A percentile compares a stretch with the other conserved stretches of the same genome.
These are phyloP conservation scores for Ramularia endophylla DNA, from an alignment of 2,329 filamentous ascomycete species.

Conservation along the genomic window DNA sequence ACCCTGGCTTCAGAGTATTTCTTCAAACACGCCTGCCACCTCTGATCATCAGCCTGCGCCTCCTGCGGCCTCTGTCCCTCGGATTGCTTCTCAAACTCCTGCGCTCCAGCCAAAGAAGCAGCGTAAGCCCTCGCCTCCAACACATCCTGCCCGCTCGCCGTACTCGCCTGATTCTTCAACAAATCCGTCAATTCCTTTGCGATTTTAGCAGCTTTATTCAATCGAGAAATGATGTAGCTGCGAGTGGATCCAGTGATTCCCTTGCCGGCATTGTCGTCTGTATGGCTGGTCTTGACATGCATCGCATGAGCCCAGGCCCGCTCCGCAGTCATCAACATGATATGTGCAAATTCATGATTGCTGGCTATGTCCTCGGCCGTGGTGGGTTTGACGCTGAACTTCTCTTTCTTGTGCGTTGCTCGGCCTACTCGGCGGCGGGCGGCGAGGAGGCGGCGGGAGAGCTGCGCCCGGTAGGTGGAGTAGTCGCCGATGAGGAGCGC, in stretches of 20 bases:
- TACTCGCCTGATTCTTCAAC: constrained; percentile 59
- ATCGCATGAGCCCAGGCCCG: constrained; percentile 94
- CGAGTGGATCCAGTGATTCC: constrained; percentile 73
- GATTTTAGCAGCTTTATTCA: constrained; percentile 69
- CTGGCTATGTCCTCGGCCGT: constrained; percentile 68
- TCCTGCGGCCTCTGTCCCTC: constrained; percentile 36
- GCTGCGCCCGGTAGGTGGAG: constrained; percentile 71
- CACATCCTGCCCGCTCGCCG: constrained; percentile 63
- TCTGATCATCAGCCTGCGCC: constrained; percentile 34
- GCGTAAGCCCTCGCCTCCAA: constrained; percentile 84
- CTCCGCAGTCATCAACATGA: constrained; percentile 82
- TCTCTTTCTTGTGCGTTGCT: constrained; percentile 77
- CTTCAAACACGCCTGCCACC: constrained; percentile 72
- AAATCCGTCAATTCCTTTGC: constrained; percentile 63
- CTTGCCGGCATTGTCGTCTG: constrained; percentile 65
- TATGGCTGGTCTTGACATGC: constrained; percentile 81
- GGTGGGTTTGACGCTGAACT: constrained; percentile 69
- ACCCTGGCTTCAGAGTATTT: constrained; percentile 72
- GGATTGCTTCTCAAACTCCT: constrained; percentile 77
- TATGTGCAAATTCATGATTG: constrained; percentile 70
- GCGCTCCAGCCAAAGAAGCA: constrained; percentile 67
- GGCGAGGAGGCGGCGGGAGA: constrained; percentile 75
- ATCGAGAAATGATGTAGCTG: constrained; percentile 80
- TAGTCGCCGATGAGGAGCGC: constrained; percentile 87
- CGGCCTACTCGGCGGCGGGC: constrained; percentile 79